phyloP scores from a whole-genome alignment of 805 yeast genomes.

The Isabelozyma rhagii region DNA sequence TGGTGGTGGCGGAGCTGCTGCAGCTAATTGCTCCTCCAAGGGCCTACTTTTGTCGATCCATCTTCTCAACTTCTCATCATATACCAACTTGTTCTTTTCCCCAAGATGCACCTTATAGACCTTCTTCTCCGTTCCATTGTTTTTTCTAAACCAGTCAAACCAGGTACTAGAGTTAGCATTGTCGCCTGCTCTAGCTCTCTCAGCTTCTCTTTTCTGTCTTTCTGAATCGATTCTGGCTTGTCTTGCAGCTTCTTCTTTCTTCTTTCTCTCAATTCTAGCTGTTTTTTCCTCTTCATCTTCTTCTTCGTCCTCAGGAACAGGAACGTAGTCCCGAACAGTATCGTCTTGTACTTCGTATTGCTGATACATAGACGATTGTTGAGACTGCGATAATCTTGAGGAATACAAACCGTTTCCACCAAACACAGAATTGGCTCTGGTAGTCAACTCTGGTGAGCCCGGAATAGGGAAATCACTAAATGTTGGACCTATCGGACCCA shows the following conservation, averaged over 20 bases:
- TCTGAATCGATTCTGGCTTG: conserved; percentile 10
- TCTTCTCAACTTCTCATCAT: conserved; percentile 78
- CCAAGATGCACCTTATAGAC: conserved; percentile 86
- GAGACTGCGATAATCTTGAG: conserved; percentile 41
- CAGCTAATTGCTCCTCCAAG: conserved; percentile 57
- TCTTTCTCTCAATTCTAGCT: conserved; percentile 8
- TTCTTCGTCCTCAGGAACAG: conserved; percentile 40
- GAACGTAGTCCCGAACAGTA: conserved; percentile 40
- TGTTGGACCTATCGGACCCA: conserved; percentile 13
- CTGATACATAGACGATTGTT: conserved; percentile 41
- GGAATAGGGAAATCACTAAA: conserved; percentile 44
- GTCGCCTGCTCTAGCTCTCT: conserved; percentile 1
- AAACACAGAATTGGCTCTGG: conserved; percentile 42
- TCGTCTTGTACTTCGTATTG: conserved; percentile 45
- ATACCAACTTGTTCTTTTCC: conserved; percentile 66
- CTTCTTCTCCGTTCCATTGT: conserved; percentile 63
- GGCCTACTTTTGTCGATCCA: conserved; percentile 78
- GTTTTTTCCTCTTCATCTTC: conserved; percentile 48
- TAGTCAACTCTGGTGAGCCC: conserved; percentile 43
- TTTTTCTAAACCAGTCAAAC: conserved; percentile 45
- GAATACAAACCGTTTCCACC: conserved; percentile 36
- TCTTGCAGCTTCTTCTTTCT: conserved; percentile 17
- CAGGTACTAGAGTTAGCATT: conserved; percentile 39
- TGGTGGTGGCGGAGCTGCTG: conserved; percentile 70
- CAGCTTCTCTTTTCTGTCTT: conserved; percentile 7